Conservation (phyloP, 2,329 filamentous ascomycete genomes). For the Apiospora kogelbergensis region DNA sequence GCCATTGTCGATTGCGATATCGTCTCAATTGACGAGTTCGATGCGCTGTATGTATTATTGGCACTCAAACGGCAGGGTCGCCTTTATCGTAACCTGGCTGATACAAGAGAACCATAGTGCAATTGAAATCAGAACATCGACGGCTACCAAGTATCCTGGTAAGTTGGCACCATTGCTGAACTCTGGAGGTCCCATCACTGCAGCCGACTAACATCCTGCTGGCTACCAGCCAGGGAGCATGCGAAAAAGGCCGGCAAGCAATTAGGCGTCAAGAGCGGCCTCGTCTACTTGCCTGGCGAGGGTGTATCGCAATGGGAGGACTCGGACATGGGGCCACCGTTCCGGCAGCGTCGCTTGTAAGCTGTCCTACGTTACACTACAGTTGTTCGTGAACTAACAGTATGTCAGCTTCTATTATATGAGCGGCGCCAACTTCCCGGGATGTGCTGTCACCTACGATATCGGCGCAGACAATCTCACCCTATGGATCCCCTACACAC, state of each 20-base stretch:
- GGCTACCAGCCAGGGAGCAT: conserved; percentile 52
- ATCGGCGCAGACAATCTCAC: conserved; percentile 60
- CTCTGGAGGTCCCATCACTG: neutral
- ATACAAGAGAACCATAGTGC: conserved; percentile 24
- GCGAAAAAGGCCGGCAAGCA: conserved; percentile 56
- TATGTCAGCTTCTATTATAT: conserved; percentile 58
- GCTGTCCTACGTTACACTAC: conserved; percentile 20
- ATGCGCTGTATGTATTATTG: conserved; percentile 48
- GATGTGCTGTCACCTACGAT: conserved; percentile 58
- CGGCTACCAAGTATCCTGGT: conserved; percentile 36
- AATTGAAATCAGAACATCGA: conserved; percentile 39
- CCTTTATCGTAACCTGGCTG: neutral
- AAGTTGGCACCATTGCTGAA: conserved; percentile 13
- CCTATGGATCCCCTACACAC: conserved; percentile 72
- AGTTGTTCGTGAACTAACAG: conserved; percentile 9
- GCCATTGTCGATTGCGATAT: conserved; percentile 38
- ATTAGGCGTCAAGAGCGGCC: conserved; percentile 47
- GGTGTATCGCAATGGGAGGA: conserved; percentile 53
- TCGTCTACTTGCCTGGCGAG: conserved; percentile 58
- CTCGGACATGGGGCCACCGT: conserved; percentile 56
- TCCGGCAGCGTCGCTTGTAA: conserved; percentile 60
- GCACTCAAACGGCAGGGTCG: neutral
- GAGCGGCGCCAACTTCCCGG: conserved; percentile 52
- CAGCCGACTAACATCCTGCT: neutral
- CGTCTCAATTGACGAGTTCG: conserved; percentile 52